Evolutionary conservation across 2,329 filamentous ascomycete genomes (phyloP).

Genomic region (Pezicula rhizophila): DNA sequence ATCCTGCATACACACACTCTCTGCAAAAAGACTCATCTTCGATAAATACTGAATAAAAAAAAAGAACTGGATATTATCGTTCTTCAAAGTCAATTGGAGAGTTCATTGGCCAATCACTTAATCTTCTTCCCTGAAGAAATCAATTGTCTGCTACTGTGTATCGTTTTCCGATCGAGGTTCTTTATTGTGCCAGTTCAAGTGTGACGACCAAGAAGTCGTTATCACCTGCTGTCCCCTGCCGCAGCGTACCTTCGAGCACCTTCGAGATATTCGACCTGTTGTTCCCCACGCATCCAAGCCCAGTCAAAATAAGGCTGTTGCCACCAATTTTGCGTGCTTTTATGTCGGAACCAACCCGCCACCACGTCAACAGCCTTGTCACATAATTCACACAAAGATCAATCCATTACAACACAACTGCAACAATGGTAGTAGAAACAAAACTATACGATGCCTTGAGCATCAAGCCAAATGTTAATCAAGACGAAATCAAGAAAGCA

Average conservation of each 20-base stretch:
- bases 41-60: too few species aligned
- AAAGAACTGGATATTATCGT: too few species aligned
- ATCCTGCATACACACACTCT: too few species aligned
- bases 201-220: too few species aligned
- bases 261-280: background rate
- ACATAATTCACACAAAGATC: background rate
- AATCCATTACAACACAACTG: background rate
- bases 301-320: background rate
- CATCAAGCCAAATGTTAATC: constrained; percentile 71
- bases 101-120: too few species aligned
- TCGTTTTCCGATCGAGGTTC: too few species aligned
- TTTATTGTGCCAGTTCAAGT: too few species aligned
- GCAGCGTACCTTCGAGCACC: background rate
- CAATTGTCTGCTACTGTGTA: too few species aligned
- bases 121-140: too few species aligned
- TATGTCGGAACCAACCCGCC: background rate
- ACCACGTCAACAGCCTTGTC: background rate
- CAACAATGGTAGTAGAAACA: constrained; percentile 83
- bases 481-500: constrained; percentile 96
- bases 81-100: too few species aligned
- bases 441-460: constrained; percentile 87
- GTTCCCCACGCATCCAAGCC: background rate
- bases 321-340: background rate
- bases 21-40: too few species aligned
- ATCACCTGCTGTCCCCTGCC: too few species aligned